Evolutionary conservation across 2,329 filamentous ascomycete species (phyloP).

Genomic region (Massarina eburnea): DNA sequence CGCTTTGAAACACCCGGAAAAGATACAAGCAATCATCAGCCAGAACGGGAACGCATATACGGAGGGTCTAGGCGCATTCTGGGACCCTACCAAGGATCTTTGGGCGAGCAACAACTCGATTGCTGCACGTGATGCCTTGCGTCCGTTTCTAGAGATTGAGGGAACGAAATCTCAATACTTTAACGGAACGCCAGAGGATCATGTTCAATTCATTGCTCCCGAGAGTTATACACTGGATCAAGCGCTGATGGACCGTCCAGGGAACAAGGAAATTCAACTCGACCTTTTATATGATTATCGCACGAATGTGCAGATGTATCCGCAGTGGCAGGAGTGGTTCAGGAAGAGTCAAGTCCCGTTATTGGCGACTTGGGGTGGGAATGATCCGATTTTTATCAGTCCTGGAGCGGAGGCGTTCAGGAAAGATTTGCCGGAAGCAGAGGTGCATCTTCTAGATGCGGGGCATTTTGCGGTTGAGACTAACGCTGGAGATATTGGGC

Average conservation of each 20-base stretch:
- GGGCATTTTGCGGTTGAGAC: constrained; percentile 59
- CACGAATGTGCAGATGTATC: constrained; percentile 58
- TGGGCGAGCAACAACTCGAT: constrained; percentile 44
- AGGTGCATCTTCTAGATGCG: constrained; percentile 56
- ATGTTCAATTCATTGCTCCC: constrained; percentile 42
- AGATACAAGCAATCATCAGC: constrained; percentile 56
- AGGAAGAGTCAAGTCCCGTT: constrained; percentile 54
- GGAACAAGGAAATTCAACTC: constrained; percentile 57
- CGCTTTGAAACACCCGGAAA: constrained; percentile 52
- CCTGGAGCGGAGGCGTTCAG: constrained; percentile 58
- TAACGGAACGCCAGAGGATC: constrained; percentile 39
- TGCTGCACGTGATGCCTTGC: constrained; percentile 15
- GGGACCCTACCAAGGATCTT: constrained; percentile 51
- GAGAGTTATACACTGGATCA: constrained; percentile 56
- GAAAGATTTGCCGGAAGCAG: constrained; percentile 51
- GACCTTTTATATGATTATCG: constrained; percentile 61
- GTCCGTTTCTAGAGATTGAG: constrained; percentile 15
- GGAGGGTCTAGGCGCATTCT: constrained; percentile 56
- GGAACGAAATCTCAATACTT: constrained; percentile 48
- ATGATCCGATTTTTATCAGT: constrained; percentile 55
- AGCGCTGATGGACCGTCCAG: constrained; percentile 53
- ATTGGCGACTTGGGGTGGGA: constrained; percentile 61
- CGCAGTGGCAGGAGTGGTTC: constrained; percentile 59
- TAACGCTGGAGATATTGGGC: constrained; percentile 34
- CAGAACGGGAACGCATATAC: constrained; percentile 65